Conservation (phyloP, 495 filamentous ascomycete genomes). For the Astrothelium subdiscretum region DNA sequence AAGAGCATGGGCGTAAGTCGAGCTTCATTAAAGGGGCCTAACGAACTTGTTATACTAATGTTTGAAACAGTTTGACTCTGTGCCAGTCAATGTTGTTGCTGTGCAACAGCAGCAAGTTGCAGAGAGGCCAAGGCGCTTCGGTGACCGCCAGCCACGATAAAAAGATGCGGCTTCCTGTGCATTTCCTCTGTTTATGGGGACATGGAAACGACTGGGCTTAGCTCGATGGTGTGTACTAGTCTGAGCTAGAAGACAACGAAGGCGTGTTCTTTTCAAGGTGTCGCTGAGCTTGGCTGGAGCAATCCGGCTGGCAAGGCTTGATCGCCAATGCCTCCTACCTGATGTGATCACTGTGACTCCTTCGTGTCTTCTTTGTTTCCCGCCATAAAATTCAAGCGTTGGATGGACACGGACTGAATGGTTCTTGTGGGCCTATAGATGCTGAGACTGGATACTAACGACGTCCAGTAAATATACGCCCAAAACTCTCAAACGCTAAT, state of each 20-base stretch:
- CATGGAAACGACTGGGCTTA: not conserved
- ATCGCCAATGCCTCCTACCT: too few relatives aligned
- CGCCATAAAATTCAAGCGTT: too few relatives aligned
- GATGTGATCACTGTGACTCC: too few relatives aligned
- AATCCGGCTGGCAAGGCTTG: slow-evolving; percentile 59
- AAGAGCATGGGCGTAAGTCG: slow-evolving; percentile 92
- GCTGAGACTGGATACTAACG: too few relatives aligned
- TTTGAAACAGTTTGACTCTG: slow-evolving; percentile 71
- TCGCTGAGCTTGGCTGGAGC: slow-evolving; percentile 64
- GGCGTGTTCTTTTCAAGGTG: slow-evolving; percentile 47
- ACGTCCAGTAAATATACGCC: not conserved
- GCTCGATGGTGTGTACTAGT: not conserved
- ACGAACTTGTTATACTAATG: slow-evolving; percentile 1
- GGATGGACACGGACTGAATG: too few relatives aligned
- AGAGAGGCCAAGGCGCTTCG: slow-evolving; percentile 64
- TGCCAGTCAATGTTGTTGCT: slow-evolving; percentile 85
- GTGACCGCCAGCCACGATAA: slow-evolving; percentile 39
- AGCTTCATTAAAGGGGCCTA: not conserved
- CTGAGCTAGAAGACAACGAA: slow-evolving; percentile 25
- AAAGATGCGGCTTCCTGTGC: slow-evolving; percentile 19
- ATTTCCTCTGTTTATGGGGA: slow-evolving; percentile 23
- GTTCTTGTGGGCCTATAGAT: too few relatives aligned
- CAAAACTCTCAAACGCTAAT: too few relatives aligned
- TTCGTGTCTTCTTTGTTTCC: too few relatives aligned
- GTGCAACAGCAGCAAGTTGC: slow-evolving; percentile 77